Evolutionary conservation across 768 basidiomycete species (phyloP), one percentile per base, ranked within the genome.

Genomic region (Phaffia australis): DNA sequence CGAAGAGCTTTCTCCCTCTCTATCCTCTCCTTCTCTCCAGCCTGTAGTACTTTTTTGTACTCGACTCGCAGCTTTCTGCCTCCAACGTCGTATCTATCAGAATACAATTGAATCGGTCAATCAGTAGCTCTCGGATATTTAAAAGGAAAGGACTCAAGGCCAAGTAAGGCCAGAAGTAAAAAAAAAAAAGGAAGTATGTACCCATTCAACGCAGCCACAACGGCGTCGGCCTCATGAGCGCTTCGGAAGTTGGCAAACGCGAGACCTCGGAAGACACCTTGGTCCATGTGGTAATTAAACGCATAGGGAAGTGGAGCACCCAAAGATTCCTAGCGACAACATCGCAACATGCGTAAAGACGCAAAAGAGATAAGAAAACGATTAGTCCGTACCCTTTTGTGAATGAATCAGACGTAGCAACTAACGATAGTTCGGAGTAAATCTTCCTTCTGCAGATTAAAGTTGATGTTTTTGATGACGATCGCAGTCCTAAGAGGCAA

Each of bases 391-490:
- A 25, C 35, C 11, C 11, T 50, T 19, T n/a, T 48, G 21, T 48
- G 19, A 30, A 54, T 54, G 52, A 54, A 5, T 5, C 9, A 54
- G 52, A 51, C 50, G 35, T 27, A 65, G 23, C 21, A 25, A 83
- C 89, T 70, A 66, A 94, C 93, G 76, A 99, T 98, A 76, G 97
- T 91, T 79, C 88, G 87, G 74, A 98, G 85, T 72, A 99, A 83
- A 54, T 89, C 89, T 79, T 98, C 94, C 74, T 89, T 86, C 79
- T 92, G 89, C 71, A 97, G 91, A 73, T 92, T 92, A 82, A 99
- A 99, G 71, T 94, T 94, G 80, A 99, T 99, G 81, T 97, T 97
- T 84, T 99, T 99, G 78, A 99, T 97, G 75, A 99, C 95, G 74
- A 99, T 97, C 63, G 95, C 95, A 14, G 93, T 98, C 23, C 67